These are phyloP conservation scores for Solanum hybrid DNA, from an alignment of 305 asterid species.

Conservation along the genomic window DNA sequence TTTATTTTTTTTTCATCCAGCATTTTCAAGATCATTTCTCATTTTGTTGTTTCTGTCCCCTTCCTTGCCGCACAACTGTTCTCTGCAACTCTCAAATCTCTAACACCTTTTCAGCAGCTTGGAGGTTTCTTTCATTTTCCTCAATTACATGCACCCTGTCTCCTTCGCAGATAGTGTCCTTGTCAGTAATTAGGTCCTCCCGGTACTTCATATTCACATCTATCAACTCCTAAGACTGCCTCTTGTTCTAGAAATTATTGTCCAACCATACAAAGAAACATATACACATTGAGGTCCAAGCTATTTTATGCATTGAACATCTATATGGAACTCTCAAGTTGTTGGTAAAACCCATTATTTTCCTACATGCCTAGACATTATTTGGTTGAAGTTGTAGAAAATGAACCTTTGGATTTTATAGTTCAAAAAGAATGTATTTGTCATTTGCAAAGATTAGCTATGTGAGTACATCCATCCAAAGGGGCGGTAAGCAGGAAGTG, in stretches of 20 bases:
- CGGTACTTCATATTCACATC: constrained; percentile 66
- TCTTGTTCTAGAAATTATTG: constrained; percentile 33
- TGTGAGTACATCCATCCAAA: background rate
- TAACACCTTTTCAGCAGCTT: constrained; percentile 41
- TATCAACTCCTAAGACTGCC: constrained; percentile 75
- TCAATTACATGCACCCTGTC: constrained; percentile 16
- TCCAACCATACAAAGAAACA: background rate
- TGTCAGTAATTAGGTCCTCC: constrained; percentile 56
- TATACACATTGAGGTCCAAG: background rate
- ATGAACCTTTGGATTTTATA: background rate
- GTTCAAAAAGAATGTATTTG: background rate
- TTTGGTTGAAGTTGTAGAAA: background rate
- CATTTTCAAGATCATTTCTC: constrained; percentile 51
- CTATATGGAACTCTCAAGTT: background rate
- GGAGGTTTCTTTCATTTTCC: constrained; percentile 48
- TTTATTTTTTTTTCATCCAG: constrained; percentile 41
- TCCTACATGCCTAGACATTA: background rate
- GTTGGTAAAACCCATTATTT: background rate
- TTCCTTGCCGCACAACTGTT: constrained; percentile 36
- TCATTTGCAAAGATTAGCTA: background rate
- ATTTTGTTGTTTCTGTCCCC: constrained; percentile 29
- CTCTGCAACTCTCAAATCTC: constrained; percentile 24
- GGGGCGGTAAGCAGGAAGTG: background rate
- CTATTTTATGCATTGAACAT: background rate
- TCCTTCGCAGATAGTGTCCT: constrained; percentile 11